phyloP scores from a whole-genome alignment of 1,284 basidiomycete genomes.

The Acaromyces ingoldii region DNA sequence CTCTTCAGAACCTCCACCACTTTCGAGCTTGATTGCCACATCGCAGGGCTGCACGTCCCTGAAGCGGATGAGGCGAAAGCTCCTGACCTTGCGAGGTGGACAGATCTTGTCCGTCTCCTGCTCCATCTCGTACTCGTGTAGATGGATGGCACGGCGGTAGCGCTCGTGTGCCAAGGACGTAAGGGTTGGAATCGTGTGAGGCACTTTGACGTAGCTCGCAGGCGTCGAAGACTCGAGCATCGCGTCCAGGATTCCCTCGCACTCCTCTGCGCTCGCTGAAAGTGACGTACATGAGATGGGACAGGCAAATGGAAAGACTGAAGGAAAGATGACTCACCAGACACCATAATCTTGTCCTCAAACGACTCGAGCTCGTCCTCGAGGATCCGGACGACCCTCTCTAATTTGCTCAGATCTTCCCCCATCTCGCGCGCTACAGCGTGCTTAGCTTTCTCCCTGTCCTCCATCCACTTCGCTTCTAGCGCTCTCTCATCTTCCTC shows the following conservation, averaged over 20 bases:
- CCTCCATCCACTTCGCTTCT: conserved; percentile 64
- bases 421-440: conserved; percentile 55
- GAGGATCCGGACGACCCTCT: not conserved
- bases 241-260: not conserved
- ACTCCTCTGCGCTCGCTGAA: too few species aligned
- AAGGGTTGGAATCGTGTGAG: not conserved
- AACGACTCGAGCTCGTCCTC: too few species aligned
- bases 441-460: conserved; percentile 60
- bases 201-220: not conserved
- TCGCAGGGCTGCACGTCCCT: too few species aligned
- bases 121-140: not conserved
- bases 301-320: too few species aligned
- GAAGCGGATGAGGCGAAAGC: conserved; percentile 72
- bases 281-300: too few species aligned
- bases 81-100: conserved; percentile 52
- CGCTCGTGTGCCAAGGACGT: not conserved
- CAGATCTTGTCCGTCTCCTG: not conserved
- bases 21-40: too few species aligned
- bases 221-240: not conserved
- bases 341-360: too few species aligned
- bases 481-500: conserved; percentile 58
- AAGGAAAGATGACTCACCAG: too few species aligned
- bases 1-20: too few species aligned
- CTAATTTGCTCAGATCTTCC: conserved; percentile 1
- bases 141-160: too few species aligned